Conservation (phyloP, 2,329 filamentous ascomycete species). For the Aspergillus felis region DNA sequence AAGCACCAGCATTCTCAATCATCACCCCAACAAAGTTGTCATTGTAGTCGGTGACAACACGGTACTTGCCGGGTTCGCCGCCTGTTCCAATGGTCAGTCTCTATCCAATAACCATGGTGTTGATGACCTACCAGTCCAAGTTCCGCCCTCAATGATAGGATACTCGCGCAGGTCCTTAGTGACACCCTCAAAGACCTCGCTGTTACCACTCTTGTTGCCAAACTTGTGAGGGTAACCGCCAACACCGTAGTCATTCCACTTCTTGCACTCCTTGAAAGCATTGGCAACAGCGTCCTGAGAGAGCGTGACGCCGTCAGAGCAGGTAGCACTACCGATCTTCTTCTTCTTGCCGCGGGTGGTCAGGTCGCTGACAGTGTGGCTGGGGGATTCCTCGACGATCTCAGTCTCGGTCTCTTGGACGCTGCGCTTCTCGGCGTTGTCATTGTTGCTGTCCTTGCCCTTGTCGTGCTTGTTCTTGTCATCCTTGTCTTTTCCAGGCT, state of each 20-base stretch:
- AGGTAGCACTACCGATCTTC: conserved; percentile 9
- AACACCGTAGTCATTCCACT: neutral
- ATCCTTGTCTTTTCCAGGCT: neutral
- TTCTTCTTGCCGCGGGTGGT: conserved; percentile 9
- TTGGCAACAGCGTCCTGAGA: conserved; percentile 7
- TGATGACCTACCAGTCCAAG: conserved; percentile 9
- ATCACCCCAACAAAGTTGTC: conserved; percentile 12
- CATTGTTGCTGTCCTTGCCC: neutral
- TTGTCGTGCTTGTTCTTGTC: conserved; percentile 1
- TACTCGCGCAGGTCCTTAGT: conserved; percentile 10
- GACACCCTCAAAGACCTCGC: conserved; percentile 5
- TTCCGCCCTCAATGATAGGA: conserved; percentile 5
- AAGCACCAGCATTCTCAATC: conserved; percentile 7
- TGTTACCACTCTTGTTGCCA: neutral
- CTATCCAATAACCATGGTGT: neutral
- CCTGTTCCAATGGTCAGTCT: conserved; percentile 7
- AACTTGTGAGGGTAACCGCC: conserved; percentile 1
- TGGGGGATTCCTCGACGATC: neutral
- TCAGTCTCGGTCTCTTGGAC: neutral
- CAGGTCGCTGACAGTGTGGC: conserved; percentile 5
- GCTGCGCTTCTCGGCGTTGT: neutral
- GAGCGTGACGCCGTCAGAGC: conserved; percentile 5
- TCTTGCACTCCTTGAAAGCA: conserved; percentile 4
- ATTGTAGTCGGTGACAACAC: conserved; percentile 10
- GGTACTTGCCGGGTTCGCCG: conserved; percentile 8